Evolutionary conservation across 1,284 basidiomycete genomes (phyloP).

Genomic region (Boletellus deceptivus): DNA sequence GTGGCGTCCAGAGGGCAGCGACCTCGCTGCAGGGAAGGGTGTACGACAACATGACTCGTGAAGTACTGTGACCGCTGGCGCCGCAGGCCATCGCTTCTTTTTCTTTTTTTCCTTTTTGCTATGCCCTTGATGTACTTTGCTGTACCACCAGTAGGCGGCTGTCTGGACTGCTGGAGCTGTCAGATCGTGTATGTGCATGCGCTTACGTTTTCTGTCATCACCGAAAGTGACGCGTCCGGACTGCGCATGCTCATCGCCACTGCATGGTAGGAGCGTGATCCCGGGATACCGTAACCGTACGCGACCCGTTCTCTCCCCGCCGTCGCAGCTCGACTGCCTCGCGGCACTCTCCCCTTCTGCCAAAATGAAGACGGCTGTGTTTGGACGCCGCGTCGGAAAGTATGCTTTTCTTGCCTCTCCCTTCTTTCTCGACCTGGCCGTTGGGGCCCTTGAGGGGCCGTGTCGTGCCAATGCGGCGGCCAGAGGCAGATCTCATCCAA

Average conservation of each 20-base stretch:
- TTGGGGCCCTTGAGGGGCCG: not conserved
- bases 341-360: constrained; percentile 1
- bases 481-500: not conserved
- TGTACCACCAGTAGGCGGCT: constrained; percentile 7
- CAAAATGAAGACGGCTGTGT: constrained; percentile 26
- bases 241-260: constrained; percentile 30
- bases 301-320: constrained; percentile 13
- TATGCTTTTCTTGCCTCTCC: not conserved
- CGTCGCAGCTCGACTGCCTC: constrained; percentile 14
- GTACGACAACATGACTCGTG: constrained; percentile 32
- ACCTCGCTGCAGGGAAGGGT: constrained; percentile 36
- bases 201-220: constrained; percentile 22
- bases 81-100: constrained; percentile 4
- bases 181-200: constrained; percentile 10
- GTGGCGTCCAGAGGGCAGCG: constrained; percentile 29
- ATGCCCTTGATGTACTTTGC: not conserved
- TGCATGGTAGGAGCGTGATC: constrained; percentile 30
- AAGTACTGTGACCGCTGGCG: constrained; percentile 11
- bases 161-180: constrained; percentile 23
- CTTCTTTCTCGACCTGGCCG: constrained; percentile 2
- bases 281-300: constrained; percentile 33
- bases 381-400: constrained; percentile 14
- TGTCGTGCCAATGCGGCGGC: not conserved
- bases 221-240: constrained; percentile 3
- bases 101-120: not conserved